A percentile compares a stretch with the other conserved stretches of the same genome.
Evolutionary conservation across 208 protist genomes (phyloP).

Genomic region (Hexamita inflata): DNA sequence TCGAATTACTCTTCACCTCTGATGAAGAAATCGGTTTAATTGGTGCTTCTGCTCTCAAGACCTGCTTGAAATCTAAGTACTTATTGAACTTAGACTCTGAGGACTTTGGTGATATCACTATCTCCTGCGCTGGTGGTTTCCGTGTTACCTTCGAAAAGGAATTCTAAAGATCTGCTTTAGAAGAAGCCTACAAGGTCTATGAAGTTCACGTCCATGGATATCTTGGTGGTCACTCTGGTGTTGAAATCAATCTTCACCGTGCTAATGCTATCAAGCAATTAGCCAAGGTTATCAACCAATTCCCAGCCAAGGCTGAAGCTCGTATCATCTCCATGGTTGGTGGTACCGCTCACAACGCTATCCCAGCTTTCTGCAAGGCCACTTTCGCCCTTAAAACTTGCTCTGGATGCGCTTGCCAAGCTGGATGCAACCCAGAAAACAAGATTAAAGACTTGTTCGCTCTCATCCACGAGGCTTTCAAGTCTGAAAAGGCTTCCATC

Average conservation of each 20-base stretch:
- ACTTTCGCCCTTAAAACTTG: background rate
- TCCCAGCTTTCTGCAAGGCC: constrained; percentile 14
- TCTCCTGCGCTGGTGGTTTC: constrained; percentile 36
- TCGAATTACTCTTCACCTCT: constrained; percentile 30
- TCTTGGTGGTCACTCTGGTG: constrained; percentile 36
- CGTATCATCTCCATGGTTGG: background rate
- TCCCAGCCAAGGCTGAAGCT: background rate
- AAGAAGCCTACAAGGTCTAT: background rate
- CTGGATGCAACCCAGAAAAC: no score
- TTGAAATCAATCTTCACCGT: constrained; percentile 29
- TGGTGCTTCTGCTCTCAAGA: constrained; percentile 28
- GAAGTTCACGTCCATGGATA: background rate
- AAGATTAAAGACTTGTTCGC: no score
- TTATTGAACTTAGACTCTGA: constrained; percentile 41
- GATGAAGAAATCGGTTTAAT: constrained; percentile 39
- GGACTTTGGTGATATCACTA: constrained; percentile 27
- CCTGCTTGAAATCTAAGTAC: constrained; percentile 31
- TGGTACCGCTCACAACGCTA: constrained; percentile 32
- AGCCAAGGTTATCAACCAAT: background rate
- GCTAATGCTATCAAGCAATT: constrained; percentile 37
- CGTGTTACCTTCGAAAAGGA: background rate
- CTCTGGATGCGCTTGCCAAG: no score
- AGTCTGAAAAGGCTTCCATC: no score
- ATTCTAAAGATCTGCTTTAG: background rate
- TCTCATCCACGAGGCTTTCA: no score